Conservation (phyloP, 441 rosid genomes). For the Cnidoscolus chayamansa region DNA sequence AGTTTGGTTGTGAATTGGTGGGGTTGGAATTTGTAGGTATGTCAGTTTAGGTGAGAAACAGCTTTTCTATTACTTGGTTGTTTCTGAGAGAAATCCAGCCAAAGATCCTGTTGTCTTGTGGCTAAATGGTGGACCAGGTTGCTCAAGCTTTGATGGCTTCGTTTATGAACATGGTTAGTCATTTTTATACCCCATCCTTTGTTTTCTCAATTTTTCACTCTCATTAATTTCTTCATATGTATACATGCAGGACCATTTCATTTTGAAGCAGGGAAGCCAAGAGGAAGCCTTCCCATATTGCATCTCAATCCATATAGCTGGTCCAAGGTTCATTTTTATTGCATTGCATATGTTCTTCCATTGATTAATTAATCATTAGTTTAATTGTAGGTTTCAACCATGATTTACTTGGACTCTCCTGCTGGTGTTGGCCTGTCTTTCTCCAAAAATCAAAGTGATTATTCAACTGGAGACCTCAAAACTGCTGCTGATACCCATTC, state of each 20-base stretch:
- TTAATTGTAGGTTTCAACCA: conserved; percentile 46
- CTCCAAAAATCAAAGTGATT: conserved; percentile 28
- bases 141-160: conserved; percentile 70
- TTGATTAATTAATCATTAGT: background rate
- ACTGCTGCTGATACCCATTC: conserved; percentile 50
- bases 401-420: conserved; percentile 62
- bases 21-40: conserved; percentile 34
- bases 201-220: background rate
- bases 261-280: conserved; percentile 33
- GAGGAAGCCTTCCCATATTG: conserved; percentile 42
- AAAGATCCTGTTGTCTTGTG: conserved; percentile 57
- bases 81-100: conserved; percentile 47
- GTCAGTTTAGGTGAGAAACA: conserved; percentile 36
- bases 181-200: background rate
- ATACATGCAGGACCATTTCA: conserved; percentile 52
- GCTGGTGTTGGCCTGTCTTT: conserved; percentile 56
- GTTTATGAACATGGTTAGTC: conserved; percentile 59
- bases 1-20: background rate
- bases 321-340: conserved; percentile 48
- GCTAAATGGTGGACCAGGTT: conserved; percentile 74
- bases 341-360: too few species aligned
- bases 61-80: conserved; percentile 53
- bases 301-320: conserved; percentile 58
- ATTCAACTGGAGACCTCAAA: conserved; percentile 39
- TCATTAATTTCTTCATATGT: too few species aligned